A percentile compares a stretch with the other conserved stretches of the same genome.
These are phyloP conservation scores for Clarireedia monteithiana DNA, from an alignment of 2,329 filamentous ascomycete genomes.

Conservation along the genomic window DNA sequence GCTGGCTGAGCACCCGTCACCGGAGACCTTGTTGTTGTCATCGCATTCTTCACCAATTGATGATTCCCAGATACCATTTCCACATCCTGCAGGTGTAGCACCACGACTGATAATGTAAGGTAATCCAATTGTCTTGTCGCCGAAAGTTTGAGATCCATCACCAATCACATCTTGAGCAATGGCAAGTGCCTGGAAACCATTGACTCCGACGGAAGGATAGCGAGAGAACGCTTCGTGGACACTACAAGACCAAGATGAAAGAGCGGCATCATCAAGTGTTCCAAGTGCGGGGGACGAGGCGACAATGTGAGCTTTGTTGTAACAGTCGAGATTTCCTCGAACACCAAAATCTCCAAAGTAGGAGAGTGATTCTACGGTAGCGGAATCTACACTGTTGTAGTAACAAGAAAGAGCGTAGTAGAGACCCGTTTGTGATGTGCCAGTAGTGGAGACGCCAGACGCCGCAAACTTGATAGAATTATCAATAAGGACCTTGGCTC, in stretches of 20 bases:
- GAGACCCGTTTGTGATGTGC: constrained; percentile 29
- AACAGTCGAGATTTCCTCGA: constrained; percentile 33
- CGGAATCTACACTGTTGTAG: constrained; percentile 27
- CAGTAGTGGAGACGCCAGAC: constrained; percentile 18
- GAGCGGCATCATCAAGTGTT: constrained; percentile 30
- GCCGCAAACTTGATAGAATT: constrained; percentile 33
- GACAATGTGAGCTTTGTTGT: constrained; percentile 35
- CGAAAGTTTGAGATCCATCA: constrained; percentile 30
- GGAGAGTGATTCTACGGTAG: constrained; percentile 24
- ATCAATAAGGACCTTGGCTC: constrained; percentile 32
- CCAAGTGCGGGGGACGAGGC: constrained; percentile 30
- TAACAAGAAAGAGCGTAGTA: constrained; percentile 38
- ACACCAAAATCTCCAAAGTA: constrained; percentile 35
- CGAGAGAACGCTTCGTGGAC: constrained; percentile 35
- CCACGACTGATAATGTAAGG: constrained; percentile 38
- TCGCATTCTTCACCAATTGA: constrained; percentile 35
- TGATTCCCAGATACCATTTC: constrained; percentile 31
- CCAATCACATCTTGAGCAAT: constrained; percentile 33
- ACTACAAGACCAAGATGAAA: constrained; percentile 37
- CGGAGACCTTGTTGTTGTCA: constrained; percentile 31
- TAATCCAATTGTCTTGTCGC: constrained; percentile 32
- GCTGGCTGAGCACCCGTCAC: constrained; percentile 32
- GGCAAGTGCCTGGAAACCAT: constrained; percentile 34
- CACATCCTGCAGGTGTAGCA: constrained; percentile 34
- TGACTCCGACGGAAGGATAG: constrained; percentile 31